These are phyloP conservation scores for Picocystis salinarum DNA, from an alignment of 139 green algal species.

Conservation along the genomic window DNA sequence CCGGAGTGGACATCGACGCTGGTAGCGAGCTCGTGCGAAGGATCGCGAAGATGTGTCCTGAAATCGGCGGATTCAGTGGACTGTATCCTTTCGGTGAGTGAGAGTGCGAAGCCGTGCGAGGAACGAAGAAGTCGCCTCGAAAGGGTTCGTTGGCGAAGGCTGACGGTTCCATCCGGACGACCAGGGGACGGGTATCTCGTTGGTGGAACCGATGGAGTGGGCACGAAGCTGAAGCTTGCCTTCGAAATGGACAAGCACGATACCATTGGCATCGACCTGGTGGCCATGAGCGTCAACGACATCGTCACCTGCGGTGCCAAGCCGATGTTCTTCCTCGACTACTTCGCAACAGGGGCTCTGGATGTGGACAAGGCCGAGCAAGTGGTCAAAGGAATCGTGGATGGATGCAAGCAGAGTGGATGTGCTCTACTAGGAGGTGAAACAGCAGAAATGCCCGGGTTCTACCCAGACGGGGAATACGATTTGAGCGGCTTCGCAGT, in stretches of 20 bases:
- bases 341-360: conserved; percentile 78
- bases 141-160: background rate
- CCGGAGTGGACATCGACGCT: conserved; percentile 92
- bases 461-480: conserved; percentile 93
- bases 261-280: conserved; percentile 94
- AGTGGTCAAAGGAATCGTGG: conserved; percentile 88
- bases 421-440: conserved; percentile 84
- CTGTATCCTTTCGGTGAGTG: conserved; percentile 78
- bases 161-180: background rate
- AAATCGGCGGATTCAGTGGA: conserved; percentile 86
- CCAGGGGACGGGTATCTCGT: conserved; percentile 81
- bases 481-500: conserved; percentile 96
- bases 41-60: conserved; percentile 78
- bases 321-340: conserved; percentile 97
- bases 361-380: conserved; percentile 83
- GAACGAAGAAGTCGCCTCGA: background rate
- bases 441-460: conserved; percentile 96
- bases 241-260: conserved; percentile 92
- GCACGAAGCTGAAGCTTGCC: conserved; percentile 94
- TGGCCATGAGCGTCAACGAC: conserved; percentile 78
- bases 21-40: conserved; percentile 83
- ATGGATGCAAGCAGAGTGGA: conserved; percentile 71
- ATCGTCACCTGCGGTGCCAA: conserved; percentile 82
- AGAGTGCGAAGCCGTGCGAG: background rate
- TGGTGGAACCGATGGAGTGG: conserved; percentile 88